Evolutionary conservation across 78 protist species (phyloP), one percentile per base, ranked within the genome.

Genomic region (Dictyostelium brefeldianum): DNA sequence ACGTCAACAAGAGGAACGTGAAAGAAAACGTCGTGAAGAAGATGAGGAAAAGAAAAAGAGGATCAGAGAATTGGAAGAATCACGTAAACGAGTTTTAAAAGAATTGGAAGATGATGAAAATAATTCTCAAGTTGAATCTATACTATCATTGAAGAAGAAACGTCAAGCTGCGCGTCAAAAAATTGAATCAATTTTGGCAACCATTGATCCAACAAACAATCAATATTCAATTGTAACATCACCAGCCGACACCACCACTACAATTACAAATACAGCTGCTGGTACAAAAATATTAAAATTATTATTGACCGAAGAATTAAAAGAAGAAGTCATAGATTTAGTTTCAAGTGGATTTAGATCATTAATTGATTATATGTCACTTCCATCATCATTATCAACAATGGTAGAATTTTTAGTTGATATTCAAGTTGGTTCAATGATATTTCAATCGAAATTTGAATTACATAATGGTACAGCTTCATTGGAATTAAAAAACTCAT

Each of bases 311-410:
- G 93, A 87, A 22, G 93, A 87, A 25, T 48, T 87, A 5, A 87
- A 87, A 22, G 93, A 87, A 51, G 93, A 87, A n/a, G 53, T 87
- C 12, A 87, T 87, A 18, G 93, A 87, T 36, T 51, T 74, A 54
- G 80, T 77, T 25, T 62, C 70, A 36, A 67, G 75, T 67, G 77
- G 83, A 15, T 87, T 70, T 54, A 74, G 80, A 46, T 25, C 83
- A n/a, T 75, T 87, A n/a, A 22, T 36, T 20, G 93, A 87, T 31
- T 87, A 59, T 56, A 57, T 87, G 46, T 43, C 84, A 6, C 84
- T 53, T 10, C 84, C 84, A 0, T 22, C 69, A 36, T 75, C 93
- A 25, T 48, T 87, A 6, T n/a, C 46, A 48, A 51, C 93, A 11
- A 77, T 87, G 84, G 51, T 78, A 14, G 78, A 74, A 15, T 53